phyloP scores from a whole-genome alignment of 2,329 filamentous ascomycete genomes.

The Fusarium staphyleae region DNA sequence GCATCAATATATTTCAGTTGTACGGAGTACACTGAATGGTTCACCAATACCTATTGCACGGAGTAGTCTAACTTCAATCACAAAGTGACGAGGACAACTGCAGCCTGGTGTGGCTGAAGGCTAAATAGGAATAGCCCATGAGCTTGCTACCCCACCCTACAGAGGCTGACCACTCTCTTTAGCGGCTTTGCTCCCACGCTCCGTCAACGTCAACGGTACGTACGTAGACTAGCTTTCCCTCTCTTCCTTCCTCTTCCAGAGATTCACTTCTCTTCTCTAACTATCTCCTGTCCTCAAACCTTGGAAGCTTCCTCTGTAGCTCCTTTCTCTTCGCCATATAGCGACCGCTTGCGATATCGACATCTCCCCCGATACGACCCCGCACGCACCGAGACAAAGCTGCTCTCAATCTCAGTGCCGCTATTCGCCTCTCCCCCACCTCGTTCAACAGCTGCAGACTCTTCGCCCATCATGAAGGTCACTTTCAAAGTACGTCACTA shows the following conservation, averaged over 20 bases:
- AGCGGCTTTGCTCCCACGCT: slow-evolving; percentile 10
- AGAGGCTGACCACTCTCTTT: slow-evolving; percentile 16
- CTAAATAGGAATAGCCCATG: slow-evolving; percentile 12
- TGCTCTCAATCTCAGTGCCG: slow-evolving; percentile 16
- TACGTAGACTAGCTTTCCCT: slow-evolving; percentile 34
- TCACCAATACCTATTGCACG: too few relatives aligned
- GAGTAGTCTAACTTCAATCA: too few relatives aligned
- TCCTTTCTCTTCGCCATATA: not conserved
- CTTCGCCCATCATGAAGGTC: slow-evolving; percentile 69
- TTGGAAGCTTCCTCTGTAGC: slow-evolving; percentile 6
- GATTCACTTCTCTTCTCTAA: slow-evolving; percentile 10
- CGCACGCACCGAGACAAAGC: slow-evolving; percentile 19
- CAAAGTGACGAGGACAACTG: not conserved
- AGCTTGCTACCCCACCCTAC: slow-evolving; percentile 26
- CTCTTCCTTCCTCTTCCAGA: slow-evolving; percentile 22
- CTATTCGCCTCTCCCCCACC: slow-evolving; percentile 36
- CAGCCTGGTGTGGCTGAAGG: slow-evolving; percentile 21
- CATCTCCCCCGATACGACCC: slow-evolving; percentile 3
- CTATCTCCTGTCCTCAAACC: slow-evolving; percentile 1
- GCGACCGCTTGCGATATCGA: not conserved
- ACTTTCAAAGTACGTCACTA: slow-evolving; percentile 65
- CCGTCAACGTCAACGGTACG: slow-evolving; percentile 37
- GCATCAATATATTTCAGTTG: too few relatives aligned
- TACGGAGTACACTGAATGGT: too few relatives aligned
- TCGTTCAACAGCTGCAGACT: slow-evolving; percentile 43